These are phyloP conservation scores for Xerophyta viscosa DNA, from an alignment of 106 monocot genomes.

Conservation along the genomic window DNA sequence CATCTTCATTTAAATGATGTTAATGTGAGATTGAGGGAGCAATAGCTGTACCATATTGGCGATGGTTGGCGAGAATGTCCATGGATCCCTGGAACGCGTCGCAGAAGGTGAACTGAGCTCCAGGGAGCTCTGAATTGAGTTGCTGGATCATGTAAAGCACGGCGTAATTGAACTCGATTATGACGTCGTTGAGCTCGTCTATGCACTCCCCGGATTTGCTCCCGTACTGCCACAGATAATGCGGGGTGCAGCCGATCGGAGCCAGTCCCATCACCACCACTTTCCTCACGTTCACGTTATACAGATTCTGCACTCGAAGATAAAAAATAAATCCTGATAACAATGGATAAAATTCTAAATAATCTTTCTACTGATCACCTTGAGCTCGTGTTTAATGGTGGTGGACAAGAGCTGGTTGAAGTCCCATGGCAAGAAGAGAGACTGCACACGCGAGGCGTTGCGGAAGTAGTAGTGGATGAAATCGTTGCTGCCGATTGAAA, in stretches of 20 bases:
- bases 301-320: conserved; percentile 42
- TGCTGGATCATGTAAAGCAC: conserved; percentile 44
- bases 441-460: conserved; percentile 46
- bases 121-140: conserved; percentile 38
- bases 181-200: conserved; percentile 51
- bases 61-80: conserved; percentile 46
- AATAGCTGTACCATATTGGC: conserved; percentile 62
- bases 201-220: conserved; percentile 42
- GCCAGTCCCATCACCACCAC: conserved; percentile 73
- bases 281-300: conserved; percentile 45
- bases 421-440: conserved; percentile 57
- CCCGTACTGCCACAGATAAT: conserved; percentile 51
- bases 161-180: conserved; percentile 56
- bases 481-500: conserved; percentile 90
- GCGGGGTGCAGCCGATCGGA: conserved; percentile 75
- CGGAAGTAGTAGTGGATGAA: conserved; percentile 79
- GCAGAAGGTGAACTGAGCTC: conserved; percentile 41
- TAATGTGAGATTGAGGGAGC: too few relatives aligned
- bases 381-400: conserved; percentile 42
- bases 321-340: too few relatives aligned
- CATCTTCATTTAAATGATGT: too few relatives aligned
- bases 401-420: conserved; percentile 48
- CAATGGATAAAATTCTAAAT: too few relatives aligned
- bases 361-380: conserved; percentile 24
- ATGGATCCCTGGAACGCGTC: conserved; percentile 73